These are phyloP conservation scores for Phoenix roebelenii DNA, from an alignment of 176 grass and related monocot genomes.

Conservation along the genomic window DNA sequence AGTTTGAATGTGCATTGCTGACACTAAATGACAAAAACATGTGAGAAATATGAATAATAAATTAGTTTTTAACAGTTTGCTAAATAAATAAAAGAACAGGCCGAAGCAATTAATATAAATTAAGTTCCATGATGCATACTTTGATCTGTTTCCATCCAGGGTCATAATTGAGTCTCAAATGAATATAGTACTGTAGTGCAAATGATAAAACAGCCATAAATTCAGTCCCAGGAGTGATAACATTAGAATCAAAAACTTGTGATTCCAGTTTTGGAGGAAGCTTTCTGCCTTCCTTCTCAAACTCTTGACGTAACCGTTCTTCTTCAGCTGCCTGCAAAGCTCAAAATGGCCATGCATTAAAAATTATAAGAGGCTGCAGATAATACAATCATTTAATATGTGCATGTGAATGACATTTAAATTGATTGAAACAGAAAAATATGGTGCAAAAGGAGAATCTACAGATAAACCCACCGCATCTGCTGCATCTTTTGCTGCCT, in stretches of 20 bases:
- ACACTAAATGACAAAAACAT: no score
- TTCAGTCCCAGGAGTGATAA: slow-evolving; percentile 95
- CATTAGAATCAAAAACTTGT: slow-evolving; percentile 89
- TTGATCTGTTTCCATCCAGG: slow-evolving; percentile 98
- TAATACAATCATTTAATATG: no score
- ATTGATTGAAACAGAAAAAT: no score
- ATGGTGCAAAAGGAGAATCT: no score
- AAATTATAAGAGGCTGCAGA: no score
- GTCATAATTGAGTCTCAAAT: slow-evolving; percentile 93
- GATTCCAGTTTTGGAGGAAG: slow-evolving; percentile 85
- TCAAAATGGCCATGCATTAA: background rate
- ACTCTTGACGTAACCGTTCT: slow-evolving; percentile 80
- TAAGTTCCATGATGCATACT: slow-evolving; percentile 26
- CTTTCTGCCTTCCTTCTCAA: slow-evolving; percentile 93
- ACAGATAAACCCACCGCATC: slow-evolving; percentile 44
- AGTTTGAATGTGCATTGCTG: background rate
- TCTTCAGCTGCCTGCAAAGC: slow-evolving; percentile 69
- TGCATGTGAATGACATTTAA: no score
- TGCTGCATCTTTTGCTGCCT: slow-evolving; percentile 96
- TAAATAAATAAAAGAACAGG: no score
- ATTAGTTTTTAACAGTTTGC: no score
- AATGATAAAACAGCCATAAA: slow-evolving; percentile 96
- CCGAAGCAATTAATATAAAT: no score
- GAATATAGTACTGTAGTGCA: slow-evolving; percentile 95
- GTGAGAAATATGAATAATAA: no score